Percentiles rank a stretch among this genome's conserved stretches.
phyloP scores from a whole-genome alignment of 805 yeast species.

The Hanseniaspora clermontiae region DNA sequence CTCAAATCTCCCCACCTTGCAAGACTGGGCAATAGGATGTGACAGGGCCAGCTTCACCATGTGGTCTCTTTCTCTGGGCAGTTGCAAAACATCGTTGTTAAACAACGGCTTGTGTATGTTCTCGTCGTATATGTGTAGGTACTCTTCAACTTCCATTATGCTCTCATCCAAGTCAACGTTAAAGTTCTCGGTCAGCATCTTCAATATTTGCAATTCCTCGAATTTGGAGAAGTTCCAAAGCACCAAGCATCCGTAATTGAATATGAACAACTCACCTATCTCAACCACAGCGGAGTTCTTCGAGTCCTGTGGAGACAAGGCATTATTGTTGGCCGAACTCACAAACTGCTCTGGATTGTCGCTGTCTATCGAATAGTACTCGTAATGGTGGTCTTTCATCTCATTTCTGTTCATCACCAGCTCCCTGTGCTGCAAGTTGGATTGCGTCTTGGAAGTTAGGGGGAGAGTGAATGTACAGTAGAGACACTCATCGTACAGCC shows the following conservation, averaged over 20 bases:
- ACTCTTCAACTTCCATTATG: constrained; percentile 82
- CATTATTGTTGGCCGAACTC: background rate
- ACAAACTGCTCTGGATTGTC: constrained; percentile 7
- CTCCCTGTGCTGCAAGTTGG: constrained; percentile 29
- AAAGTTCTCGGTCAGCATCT: constrained; percentile 24
- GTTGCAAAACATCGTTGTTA: constrained; percentile 85
- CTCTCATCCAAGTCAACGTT: constrained; percentile 49
- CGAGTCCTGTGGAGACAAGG: constrained; percentile 11
- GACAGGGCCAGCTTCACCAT: constrained; percentile 84
- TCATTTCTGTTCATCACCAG: constrained; percentile 61
- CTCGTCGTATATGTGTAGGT: constrained; percentile 39
- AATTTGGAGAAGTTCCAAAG: constrained; percentile 92
- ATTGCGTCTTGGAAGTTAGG: constrained; percentile 74
- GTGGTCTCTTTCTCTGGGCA: constrained; percentile 74
- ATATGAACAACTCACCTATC: constrained; percentile 79
- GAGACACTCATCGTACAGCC: constrained; percentile 83
- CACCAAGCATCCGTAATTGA: constrained; percentile 90
- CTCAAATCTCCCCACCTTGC: constrained; percentile 82
- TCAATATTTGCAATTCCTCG: constrained; percentile 86
- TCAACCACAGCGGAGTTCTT: constrained; percentile 19
- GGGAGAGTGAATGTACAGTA: constrained; percentile 62
- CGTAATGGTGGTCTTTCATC: constrained; percentile 82
- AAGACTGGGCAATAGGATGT: constrained; percentile 93
- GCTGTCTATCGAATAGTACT: constrained; percentile 47
- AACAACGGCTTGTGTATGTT: constrained; percentile 57